Percentiles rank a stretch among this genome's conserved stretches.
Evolutionary conservation across 192 early-diverging fungal species (phyloP).

Genomic region (Obelidium mucronatum): DNA sequence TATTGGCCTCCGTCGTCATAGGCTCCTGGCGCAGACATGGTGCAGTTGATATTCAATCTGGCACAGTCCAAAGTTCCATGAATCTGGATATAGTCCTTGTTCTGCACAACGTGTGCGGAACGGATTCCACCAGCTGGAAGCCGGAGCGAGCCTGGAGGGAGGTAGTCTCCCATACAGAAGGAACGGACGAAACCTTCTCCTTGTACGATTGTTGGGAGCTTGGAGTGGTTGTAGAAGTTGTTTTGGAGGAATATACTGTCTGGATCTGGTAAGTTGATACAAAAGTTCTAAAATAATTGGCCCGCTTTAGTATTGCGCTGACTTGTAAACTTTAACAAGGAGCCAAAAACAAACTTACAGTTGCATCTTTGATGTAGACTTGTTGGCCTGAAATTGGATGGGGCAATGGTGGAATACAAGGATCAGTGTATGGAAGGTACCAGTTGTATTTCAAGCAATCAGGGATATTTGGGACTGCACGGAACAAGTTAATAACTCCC

Average conservation of each 20-base stretch:
- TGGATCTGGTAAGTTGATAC: constrained; percentile 46
- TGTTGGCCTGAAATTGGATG: constrained; percentile 34
- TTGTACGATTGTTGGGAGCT: constrained; percentile 40
- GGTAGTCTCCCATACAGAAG: constrained; percentile 41
- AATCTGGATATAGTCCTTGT: constrained; percentile 38
- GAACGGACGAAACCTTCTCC: constrained; percentile 45
- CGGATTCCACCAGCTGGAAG: constrained; percentile 33
- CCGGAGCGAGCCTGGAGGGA: constrained; percentile 24
- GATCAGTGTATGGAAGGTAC: constrained; percentile 29
- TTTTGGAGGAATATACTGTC: constrained; percentile 23
- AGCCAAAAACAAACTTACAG: not conserved
- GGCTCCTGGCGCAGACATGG: constrained; percentile 15
- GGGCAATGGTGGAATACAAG: constrained; percentile 3
- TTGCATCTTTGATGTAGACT: constrained; percentile 44
- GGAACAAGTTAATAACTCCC: no score
- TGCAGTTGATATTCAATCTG: constrained; percentile 38
- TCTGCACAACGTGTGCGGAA: constrained; percentile 36
- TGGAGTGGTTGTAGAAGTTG: constrained; percentile 18
- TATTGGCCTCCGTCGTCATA: constrained; percentile 33
- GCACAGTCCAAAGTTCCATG: constrained; percentile 37
- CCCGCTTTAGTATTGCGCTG: constrained; percentile 4
- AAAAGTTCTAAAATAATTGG: no score
- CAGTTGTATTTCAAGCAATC: constrained; percentile 28
- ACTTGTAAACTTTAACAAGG: not conserved
- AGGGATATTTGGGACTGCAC: constrained; percentile 28